Evolutionary conservation across 208 protist genomes (phyloP).

Genomic region (Trypanosoma conorhini): DNA sequence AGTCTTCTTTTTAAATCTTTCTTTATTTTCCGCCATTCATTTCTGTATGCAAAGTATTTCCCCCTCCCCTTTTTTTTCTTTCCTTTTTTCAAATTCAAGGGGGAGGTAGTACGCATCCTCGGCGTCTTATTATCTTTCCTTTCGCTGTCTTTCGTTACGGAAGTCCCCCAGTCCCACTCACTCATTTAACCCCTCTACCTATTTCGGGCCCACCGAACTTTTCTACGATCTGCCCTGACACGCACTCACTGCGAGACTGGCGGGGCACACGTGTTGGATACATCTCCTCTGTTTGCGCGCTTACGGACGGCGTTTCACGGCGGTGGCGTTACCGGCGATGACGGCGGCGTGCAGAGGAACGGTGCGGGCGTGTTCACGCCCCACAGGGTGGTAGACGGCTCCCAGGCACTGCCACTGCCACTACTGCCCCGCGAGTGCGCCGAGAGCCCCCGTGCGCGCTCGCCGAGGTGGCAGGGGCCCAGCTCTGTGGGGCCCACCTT

Average conservation of each 20-base stretch:
- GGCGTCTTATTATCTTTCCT: conserved; percentile 3
- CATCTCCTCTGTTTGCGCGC: background rate
- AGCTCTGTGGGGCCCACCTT: conserved; percentile 38
- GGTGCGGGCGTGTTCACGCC: background rate
- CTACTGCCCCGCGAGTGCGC: background rate
- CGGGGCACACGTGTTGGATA: background rate
- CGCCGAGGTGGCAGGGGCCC: conserved; percentile 3
- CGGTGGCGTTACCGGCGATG: conserved; percentile 8
- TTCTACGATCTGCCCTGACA: background rate
- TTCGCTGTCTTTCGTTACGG: conserved; percentile 7
- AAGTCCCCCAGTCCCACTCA: background rate
- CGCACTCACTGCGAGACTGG: background rate
- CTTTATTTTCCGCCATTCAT: conserved; percentile 1
- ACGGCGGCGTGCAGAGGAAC: conserved; percentile 5
- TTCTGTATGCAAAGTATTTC: background rate
- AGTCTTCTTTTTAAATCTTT: no score
- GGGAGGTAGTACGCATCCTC: no score
- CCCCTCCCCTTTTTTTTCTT: background rate
- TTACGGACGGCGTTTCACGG: background rate
- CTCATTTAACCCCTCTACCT: background rate
- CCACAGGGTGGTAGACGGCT: conserved; percentile 6
- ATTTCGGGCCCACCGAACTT: background rate
- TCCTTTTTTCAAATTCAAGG: background rate
- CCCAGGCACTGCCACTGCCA: background rate
- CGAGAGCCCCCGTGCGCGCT: background rate